Percentiles rank a stretch among this genome's conserved stretches.
These are phyloP conservation scores for Neofusicoccum kwambonambiense DNA, from an alignment of 2,329 filamentous ascomycete genomes.

Conservation along the genomic window DNA sequence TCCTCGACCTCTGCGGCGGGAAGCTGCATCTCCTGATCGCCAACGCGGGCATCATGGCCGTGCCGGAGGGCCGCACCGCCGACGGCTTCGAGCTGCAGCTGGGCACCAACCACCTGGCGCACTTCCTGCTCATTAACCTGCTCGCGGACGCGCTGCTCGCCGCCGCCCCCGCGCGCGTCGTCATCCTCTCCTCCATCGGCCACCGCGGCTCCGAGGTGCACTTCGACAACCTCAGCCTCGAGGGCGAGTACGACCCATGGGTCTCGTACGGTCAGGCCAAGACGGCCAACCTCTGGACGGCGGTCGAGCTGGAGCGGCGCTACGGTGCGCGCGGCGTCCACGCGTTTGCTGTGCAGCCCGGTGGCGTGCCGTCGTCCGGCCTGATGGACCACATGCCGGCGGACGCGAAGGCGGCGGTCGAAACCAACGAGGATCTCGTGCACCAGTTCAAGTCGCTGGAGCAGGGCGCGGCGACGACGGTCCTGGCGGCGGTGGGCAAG, in stretches of 20 bases:
- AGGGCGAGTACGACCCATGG: constrained; percentile 38
- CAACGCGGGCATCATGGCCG: too few species aligned
- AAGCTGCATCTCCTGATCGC: too few species aligned
- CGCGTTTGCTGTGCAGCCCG: constrained; percentile 48
- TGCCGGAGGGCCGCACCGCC: constrained; percentile 19
- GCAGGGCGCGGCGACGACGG: constrained; percentile 44
- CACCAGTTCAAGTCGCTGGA: neutral
- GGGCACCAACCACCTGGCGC: constrained; percentile 53
- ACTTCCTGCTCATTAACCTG: constrained; percentile 56
- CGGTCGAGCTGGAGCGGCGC: constrained; percentile 52
- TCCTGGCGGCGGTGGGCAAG: constrained; percentile 34
- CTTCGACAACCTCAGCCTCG: constrained; percentile 43
- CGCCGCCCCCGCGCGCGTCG: constrained; percentile 43
- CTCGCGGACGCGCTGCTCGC: constrained; percentile 46
- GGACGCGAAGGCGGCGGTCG: constrained; percentile 53
- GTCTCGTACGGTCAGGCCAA: constrained; percentile 51
- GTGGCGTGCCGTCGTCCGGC: constrained; percentile 41
- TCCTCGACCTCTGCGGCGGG: too few species aligned
- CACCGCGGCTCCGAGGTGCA: constrained; percentile 39
- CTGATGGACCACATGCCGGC: constrained; percentile 45
- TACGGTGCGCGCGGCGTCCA: constrained; percentile 48
- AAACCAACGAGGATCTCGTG: constrained; percentile 43
- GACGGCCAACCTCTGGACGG: constrained; percentile 52
- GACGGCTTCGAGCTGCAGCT: constrained; percentile 49
- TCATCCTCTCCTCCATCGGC: constrained; percentile 45